Base-by-base conservation (phyloP, 1,284 basidiomycete genomes). In the Marasmius sp. region DNA sequence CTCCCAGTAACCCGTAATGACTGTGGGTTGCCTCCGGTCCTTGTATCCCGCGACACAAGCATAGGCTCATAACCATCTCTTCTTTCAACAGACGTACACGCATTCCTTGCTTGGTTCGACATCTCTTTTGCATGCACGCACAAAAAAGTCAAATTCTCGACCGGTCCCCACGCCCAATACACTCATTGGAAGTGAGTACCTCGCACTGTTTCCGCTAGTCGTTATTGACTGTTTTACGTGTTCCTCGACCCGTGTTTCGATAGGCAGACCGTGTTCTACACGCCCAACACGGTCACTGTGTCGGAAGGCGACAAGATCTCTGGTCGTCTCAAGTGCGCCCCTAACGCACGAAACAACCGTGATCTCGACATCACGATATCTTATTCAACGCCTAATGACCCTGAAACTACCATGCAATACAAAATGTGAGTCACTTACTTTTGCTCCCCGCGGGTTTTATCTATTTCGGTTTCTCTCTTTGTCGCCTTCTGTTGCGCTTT, bases 61-160 rank as follows among this genome's bases (percentile, higher is more conserved):
- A 37, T 14, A 59, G 39, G 63, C 20, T 10, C n/a, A 27, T 57
- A 36, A 48, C 27, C 50, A 62, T 48, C 63, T 14, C 20, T 14
- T n/a, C n/a, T n/a, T 47, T 14, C 20, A 20, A 51, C 67, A 97
- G 95, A 95, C 74, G 85, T 97, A 18, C 97, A 99, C 73, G 97
- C 97, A n/a, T 98, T 98, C 88, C 88, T 99, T 59, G 96, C 95
- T 43, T 99, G 97, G 97, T 99, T 99, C 78, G 97, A 99, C 76
- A 93, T 98, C 71, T 85, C 88, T 54, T 99, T 99, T 79, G 91
- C 94, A 62, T 95, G 93, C 73, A 96, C 95, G 65, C 97, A 99
- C 83, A 98, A 96, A 78, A 94, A 94, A 69, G 90, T 97, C 66
- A 89, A 89, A 71, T 98, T 98, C 79, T 95, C 93, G 57, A 98